Conservation (phyloP, 1,284 basidiomycete genomes). For the Irpex sp. region DNA sequence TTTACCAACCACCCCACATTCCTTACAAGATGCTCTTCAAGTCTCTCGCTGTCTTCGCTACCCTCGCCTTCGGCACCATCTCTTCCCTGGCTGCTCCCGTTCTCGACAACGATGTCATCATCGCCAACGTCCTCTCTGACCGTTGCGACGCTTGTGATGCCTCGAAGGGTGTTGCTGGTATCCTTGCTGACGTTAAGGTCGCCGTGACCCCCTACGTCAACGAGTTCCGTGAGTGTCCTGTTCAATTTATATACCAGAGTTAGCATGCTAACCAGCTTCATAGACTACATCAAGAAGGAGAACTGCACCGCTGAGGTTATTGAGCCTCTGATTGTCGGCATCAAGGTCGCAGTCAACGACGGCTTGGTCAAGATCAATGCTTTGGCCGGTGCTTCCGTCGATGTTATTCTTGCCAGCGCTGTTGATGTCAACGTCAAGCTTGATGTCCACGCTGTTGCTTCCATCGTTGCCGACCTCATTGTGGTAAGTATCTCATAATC, state of each 20-base stretch:
- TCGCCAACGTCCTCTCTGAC: conserved; percentile 15
- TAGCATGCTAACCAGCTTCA: background rate
- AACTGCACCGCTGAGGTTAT: conserved; percentile 31
- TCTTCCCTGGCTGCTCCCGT: conserved; percentile 22
- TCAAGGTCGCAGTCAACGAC: conserved; percentile 27
- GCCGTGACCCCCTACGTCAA: conserved; percentile 22
- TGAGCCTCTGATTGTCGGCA: conserved; percentile 23
- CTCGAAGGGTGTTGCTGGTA: background rate
- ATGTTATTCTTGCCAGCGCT: conserved; percentile 29
- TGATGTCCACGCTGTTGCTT: conserved; percentile 28
- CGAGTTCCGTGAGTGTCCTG: conserved; percentile 29
- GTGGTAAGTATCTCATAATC: conserved; percentile 14
- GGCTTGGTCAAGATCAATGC: conserved; percentile 30
- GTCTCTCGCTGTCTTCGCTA: conserved; percentile 34
- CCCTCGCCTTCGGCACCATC: conserved; percentile 32
- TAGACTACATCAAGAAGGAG: conserved; percentile 27
- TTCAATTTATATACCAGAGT: background rate
- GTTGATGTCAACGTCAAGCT: conserved; percentile 25
- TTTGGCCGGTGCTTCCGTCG: conserved; percentile 29
- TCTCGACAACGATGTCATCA: conserved; percentile 10
- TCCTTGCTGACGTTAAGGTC: conserved; percentile 5
- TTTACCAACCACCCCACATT: conserved; percentile 29
- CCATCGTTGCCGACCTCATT: conserved; percentile 27
- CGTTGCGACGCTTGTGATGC: conserved; percentile 18
- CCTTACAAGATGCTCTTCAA: conserved; percentile 45